These are phyloP conservation scores for Plasmodiophora brassicae DNA, from an alignment of 208 protist genomes.

Conservation along the genomic window DNA sequence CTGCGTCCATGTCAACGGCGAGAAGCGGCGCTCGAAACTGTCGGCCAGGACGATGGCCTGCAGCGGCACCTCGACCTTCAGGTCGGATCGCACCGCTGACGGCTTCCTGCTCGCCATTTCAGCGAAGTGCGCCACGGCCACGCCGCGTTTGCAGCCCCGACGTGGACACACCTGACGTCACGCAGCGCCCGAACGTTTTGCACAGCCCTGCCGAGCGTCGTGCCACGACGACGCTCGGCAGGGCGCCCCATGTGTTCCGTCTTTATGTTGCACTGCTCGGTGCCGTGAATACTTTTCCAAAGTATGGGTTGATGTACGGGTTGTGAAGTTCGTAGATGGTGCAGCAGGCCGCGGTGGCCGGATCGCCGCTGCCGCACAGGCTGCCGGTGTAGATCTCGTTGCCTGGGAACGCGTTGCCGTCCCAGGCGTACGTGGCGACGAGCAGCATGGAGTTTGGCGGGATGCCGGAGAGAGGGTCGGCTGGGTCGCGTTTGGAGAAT, in stretches of 20 bases:
- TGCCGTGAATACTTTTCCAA: too few relatives aligned
- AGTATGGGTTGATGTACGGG: constrained; percentile 39
- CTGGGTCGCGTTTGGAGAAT: background rate
- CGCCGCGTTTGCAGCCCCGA: too few relatives aligned
- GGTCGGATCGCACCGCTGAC: too few relatives aligned
- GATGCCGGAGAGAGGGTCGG: background rate
- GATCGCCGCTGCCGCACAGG: constrained; percentile 34
- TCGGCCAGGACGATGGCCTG: constrained; percentile 4
- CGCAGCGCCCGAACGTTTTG: too few relatives aligned
- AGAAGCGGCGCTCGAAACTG: constrained; percentile 4
- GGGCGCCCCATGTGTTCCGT: too few relatives aligned
- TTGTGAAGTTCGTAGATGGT: constrained; percentile 37
- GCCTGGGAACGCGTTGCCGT: constrained; percentile 29
- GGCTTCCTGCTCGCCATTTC: too few relatives aligned
- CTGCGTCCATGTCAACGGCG: background rate
- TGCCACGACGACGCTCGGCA: too few relatives aligned
- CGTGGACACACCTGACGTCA: too few relatives aligned
- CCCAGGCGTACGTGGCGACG: constrained; percentile 29
- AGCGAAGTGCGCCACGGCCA: too few relatives aligned
- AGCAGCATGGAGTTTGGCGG: background rate
- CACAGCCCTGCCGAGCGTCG: too few relatives aligned
- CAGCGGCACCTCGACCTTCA: constrained; percentile 16
- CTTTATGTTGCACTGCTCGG: too few relatives aligned
- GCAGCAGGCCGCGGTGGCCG: constrained; percentile 41
- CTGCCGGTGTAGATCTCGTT: constrained; percentile 44